phyloP scores from a whole-genome alignment of 768 basidiomycete genomes.

The Podaxis pistillaris region DNA sequence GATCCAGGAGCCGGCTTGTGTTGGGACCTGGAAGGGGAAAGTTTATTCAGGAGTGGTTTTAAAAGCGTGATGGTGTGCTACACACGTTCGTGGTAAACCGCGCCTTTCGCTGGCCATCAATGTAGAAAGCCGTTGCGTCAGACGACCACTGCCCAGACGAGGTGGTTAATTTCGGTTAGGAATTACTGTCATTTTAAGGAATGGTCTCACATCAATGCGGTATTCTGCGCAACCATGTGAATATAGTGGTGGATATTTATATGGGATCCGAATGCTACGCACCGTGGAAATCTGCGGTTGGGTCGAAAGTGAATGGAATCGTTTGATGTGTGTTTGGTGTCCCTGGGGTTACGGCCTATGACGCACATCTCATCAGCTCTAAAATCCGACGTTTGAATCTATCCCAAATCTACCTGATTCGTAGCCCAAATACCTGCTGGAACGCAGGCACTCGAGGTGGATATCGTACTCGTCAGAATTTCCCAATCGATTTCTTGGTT shows the following conservation, averaged over 20 bases:
- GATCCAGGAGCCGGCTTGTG: constrained; percentile 27
- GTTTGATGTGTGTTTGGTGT: constrained; percentile 19
- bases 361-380: neutral
- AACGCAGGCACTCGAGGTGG: constrained; percentile 24
- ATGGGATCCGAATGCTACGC: neutral
- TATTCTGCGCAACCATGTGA: constrained; percentile 25
- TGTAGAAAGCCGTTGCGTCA: constrained; percentile 30
- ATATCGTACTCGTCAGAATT: constrained; percentile 33
- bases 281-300: constrained; percentile 33
- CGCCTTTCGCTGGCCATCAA: constrained; percentile 31
- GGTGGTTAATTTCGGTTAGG: neutral
- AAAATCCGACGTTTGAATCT: neutral
- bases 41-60: neutral
- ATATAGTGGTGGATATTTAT: neutral
- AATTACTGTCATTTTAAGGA: neutral
- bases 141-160: constrained; percentile 26
- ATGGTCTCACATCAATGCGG: constrained; percentile 30
- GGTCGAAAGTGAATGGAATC: constrained; percentile 32
- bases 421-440: constrained; percentile 37
- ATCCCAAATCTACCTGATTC: constrained; percentile 25
- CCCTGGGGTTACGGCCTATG: constrained; percentile 23
- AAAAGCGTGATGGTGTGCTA: neutral
- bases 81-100: constrained; percentile 30
- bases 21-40: constrained; percentile 25
- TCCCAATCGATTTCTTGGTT: constrained; percentile 34